These are phyloP conservation scores for Quercus variabilis DNA, from an alignment of 306 rosid species.

Conservation along the genomic window DNA sequence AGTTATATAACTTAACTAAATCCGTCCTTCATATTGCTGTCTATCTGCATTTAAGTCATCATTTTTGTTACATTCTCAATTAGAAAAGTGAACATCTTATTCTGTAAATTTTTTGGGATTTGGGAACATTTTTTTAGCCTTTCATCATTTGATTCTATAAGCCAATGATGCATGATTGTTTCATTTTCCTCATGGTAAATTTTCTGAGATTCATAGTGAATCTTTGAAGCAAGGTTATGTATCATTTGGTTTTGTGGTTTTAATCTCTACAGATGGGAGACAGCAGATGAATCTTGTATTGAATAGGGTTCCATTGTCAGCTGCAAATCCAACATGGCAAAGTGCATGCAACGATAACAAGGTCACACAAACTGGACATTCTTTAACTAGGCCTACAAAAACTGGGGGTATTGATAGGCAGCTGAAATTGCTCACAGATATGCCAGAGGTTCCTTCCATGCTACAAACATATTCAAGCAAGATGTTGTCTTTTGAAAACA, in stretches of 20 bases:
- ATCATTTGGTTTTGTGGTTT: background rate
- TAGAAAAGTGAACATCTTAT: background rate
- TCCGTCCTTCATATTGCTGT: background rate
- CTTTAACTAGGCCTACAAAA: slow-evolving; percentile 43
- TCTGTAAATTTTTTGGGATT: background rate
- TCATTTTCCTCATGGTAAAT: background rate
- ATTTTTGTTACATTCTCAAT: background rate
- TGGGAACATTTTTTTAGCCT: background rate
- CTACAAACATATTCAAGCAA: background rate
- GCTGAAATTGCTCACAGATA: slow-evolving; percentile 19
- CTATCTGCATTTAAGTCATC: background rate
- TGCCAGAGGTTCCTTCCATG: slow-evolving; percentile 13
- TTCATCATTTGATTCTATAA: background rate
- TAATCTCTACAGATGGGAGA: slow-evolving; percentile 42
- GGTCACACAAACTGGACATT: slow-evolving; percentile 51
- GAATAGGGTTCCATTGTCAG: slow-evolving; percentile 30
- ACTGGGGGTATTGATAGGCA: slow-evolving; percentile 20
- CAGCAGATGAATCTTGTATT: slow-evolving; percentile 41
- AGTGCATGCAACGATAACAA: slow-evolving; percentile 27
- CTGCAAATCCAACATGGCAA: slow-evolving; percentile 48
- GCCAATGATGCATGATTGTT: background rate
- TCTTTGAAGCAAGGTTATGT: background rate
- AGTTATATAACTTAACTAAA: background rate
- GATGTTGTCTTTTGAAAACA: background rate
- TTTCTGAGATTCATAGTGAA: background rate